These are phyloP conservation scores for Eimeria brunetti DNA, from an alignment of 169 alveolate species.

Conservation along the genomic window DNA sequence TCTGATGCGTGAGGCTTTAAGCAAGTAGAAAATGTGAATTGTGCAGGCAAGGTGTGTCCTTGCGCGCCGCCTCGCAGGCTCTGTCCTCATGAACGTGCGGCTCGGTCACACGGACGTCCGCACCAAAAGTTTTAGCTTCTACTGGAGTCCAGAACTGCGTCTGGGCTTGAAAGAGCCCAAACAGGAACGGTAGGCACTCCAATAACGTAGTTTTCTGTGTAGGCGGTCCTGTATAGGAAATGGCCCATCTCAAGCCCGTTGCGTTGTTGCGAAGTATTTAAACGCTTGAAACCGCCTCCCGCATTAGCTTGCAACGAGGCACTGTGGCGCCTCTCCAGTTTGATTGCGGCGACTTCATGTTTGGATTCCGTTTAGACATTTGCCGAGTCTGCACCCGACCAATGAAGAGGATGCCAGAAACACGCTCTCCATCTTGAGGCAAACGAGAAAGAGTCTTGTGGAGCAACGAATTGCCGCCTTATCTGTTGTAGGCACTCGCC, in stretches of 20 bases:
- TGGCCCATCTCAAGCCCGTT: neutral
- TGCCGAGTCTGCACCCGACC: neutral
- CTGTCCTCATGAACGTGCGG: constrained; percentile 15
- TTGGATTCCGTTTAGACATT: neutral
- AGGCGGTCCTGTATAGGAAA: neutral
- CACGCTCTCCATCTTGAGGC: constrained; percentile 53
- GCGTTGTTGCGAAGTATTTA: neutral
- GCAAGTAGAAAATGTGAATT: neutral
- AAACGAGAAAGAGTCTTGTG: constrained; percentile 13
- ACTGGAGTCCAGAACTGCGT: constrained; percentile 43
- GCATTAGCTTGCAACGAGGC: too few species aligned
- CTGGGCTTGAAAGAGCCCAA: neutral
- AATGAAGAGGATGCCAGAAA: constrained; percentile 5
- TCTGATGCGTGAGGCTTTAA: neutral
- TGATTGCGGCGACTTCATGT: neutral
- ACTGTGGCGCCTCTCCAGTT: neutral
- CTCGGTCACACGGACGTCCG: constrained; percentile 32
- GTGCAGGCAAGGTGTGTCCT: neutral
- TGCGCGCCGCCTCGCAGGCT: constrained; percentile 1
- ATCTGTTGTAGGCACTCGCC: neutral
- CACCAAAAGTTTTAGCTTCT: constrained; percentile 48
- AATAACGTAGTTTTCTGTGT: neutral
- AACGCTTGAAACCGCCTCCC: neutral
- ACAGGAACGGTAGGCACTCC: neutral
- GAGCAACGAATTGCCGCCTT: constrained; percentile 36